Percentiles rank a stretch among this genome's conserved stretches.
phyloP scores from a whole-genome alignment of 75 land plant species.

The Sequoia sempervirens region DNA sequence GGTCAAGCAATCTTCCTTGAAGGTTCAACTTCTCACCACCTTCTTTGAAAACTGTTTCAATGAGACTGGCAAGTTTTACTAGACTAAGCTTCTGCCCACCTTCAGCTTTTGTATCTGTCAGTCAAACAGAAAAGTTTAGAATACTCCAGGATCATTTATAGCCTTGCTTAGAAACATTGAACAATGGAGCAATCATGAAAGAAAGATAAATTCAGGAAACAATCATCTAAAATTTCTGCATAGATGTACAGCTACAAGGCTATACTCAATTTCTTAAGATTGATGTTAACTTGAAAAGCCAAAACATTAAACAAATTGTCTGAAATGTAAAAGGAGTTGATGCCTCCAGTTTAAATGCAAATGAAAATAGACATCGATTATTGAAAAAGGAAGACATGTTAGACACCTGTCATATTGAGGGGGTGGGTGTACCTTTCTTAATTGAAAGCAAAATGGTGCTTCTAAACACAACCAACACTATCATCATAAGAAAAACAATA shows the following conservation, averaged over 20 bases:
- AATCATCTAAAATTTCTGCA: background rate
- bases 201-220: background rate
- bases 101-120: constrained; percentile 15
- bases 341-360: background rate
- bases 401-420: background rate
- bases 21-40: constrained; percentile 34
- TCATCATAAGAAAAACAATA: background rate
- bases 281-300: background rate
- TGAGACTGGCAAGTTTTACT: constrained; percentile 46
- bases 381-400: background rate
- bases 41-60: constrained; percentile 44
- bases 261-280: background rate
- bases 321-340: background rate
- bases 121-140: background rate
- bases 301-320: background rate
- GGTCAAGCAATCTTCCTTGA: constrained; percentile 39
- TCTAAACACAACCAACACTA: background rate
- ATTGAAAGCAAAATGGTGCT: background rate
- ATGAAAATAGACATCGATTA: background rate
- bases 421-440: background rate
- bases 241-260: background rate
- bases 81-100: constrained; percentile 46
- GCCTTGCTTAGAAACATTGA: background rate
- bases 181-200: background rate
- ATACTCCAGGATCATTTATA: background rate